Percentiles rank a stretch among this genome's conserved stretches.
Evolutionary conservation across 106 monocot species (phyloP).

Genomic region (Allium fistulosum): DNA sequence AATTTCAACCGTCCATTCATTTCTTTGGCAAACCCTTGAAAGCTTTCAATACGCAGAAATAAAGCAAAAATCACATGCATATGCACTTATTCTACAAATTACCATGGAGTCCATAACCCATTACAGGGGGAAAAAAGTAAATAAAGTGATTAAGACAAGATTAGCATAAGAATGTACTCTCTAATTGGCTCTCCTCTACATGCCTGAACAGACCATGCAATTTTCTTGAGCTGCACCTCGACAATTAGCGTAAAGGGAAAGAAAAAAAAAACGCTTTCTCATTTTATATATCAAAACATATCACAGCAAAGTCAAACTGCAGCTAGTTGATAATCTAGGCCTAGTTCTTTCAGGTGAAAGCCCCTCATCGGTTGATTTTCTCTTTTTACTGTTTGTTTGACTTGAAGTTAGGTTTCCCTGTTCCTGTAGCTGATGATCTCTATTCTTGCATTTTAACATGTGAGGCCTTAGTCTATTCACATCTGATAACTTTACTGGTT

Average conservation of each 20-base stretch:
- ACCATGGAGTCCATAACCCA: no score
- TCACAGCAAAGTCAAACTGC: slow-evolving; percentile 32
- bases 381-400: slow-evolving; percentile 28
- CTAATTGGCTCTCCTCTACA: no score
- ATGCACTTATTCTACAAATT: no score
- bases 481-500: slow-evolving; percentile 81
- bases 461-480: slow-evolving; percentile 72
- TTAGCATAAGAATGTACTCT: no score
- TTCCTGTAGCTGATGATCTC: slow-evolving; percentile 13
- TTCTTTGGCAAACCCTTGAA: no score
- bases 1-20: no score
- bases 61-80: no score
- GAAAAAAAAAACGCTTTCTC: not conserved
- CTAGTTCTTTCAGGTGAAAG: slow-evolving; percentile 65
- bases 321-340: slow-evolving; percentile 36
- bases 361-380: slow-evolving; percentile 50
- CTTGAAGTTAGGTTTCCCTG: not conserved
- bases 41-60: no score
- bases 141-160: no score
- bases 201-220: no score
- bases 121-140: no score
- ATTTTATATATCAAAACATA: not conserved
- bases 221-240: not conserved
- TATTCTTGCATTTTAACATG: slow-evolving; percentile 56
- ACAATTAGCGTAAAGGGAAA: not conserved